phyloP scores from a whole-genome alignment of 805 yeast species.

The Saturnispora quitensis region DNA sequence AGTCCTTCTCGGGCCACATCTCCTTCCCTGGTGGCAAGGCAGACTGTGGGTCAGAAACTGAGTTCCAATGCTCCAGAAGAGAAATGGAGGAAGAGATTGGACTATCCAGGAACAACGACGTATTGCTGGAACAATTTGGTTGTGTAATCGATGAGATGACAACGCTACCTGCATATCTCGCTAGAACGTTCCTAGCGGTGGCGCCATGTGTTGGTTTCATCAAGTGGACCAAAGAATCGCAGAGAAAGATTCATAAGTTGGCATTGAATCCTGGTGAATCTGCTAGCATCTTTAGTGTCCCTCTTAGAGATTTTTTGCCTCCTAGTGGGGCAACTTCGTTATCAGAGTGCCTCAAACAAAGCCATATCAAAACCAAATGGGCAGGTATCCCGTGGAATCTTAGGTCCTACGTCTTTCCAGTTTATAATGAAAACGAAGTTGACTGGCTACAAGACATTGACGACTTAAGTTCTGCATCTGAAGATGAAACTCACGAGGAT shows the following conservation, averaged over 20 bases:
- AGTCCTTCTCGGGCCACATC: constrained; percentile 80
- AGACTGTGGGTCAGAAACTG: constrained; percentile 55
- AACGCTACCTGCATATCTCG: constrained; percentile 67
- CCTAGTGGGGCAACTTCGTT: constrained; percentile 24
- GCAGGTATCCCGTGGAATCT: constrained; percentile 64
- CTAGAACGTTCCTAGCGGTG: constrained; percentile 76
- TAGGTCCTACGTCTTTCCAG: constrained; percentile 53
- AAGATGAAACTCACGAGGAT: constrained; percentile 29
- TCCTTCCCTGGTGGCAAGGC: constrained; percentile 94
- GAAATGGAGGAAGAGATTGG: constrained; percentile 90
- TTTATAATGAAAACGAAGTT: constrained; percentile 44
- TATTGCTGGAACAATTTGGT: constrained; percentile 37
- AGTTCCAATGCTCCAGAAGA: constrained; percentile 67
- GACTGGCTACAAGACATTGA: constrained; percentile 54
- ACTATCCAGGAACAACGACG: constrained; percentile 39
- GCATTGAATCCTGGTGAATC: constrained; percentile 70
- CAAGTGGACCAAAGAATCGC: constrained; percentile 30
- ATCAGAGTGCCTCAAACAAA: constrained; percentile 28
- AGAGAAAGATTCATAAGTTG: constrained; percentile 21
- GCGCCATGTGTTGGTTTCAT: constrained; percentile 69
- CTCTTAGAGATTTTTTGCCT: constrained; percentile 48
- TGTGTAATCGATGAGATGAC: constrained; percentile 52
- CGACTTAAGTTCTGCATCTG: constrained; percentile 52
- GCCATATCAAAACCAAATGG: constrained; percentile 43
- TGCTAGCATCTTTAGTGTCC: constrained; percentile 60